These are phyloP conservation scores for Tulasnella sp. DNA, from an alignment of 768 basidiomycete species.

Conservation along the genomic window DNA sequence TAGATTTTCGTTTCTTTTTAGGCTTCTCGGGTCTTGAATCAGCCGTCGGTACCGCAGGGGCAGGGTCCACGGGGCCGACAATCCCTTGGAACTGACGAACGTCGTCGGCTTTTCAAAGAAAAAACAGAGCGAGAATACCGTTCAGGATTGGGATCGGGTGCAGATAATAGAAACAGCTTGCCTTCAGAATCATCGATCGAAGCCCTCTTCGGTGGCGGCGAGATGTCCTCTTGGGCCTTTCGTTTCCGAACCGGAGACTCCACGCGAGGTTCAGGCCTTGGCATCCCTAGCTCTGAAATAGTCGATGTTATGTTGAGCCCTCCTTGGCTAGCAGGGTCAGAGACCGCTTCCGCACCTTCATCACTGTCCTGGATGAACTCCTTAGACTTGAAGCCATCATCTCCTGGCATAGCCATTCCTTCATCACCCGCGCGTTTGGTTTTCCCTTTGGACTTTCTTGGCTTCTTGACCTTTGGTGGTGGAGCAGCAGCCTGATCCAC, in stretches of 20 bases:
- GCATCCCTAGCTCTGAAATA: not conserved
- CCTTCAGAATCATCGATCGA: not conserved
- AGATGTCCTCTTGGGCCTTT: not conserved
- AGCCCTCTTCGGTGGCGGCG: not conserved
- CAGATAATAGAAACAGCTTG: not conserved
- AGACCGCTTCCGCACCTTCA: not conserved
- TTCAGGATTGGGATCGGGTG: not conserved
- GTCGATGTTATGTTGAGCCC: not conserved
- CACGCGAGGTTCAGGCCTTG: not conserved
- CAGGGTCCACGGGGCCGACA: not conserved
- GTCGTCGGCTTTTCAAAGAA: not conserved
- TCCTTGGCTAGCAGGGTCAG: not conserved
- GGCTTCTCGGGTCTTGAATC: not conserved
- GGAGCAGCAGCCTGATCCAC: not conserved
- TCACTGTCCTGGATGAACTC: slow-evolving; percentile 15
- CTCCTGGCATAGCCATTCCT: not conserved
- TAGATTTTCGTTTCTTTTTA: not conserved
- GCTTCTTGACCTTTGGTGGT: not conserved
- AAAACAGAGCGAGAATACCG: not conserved
- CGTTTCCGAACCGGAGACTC: slow-evolving; percentile 1
- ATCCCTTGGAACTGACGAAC: not conserved
- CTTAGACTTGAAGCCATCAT: not conserved
- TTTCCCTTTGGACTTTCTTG: slow-evolving; percentile 11
- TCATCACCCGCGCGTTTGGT: not conserved
- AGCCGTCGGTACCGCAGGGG: not conserved